phyloP scores from a whole-genome alignment of 352 stramenopile species.

The Phytophthora aleatoria region DNA sequence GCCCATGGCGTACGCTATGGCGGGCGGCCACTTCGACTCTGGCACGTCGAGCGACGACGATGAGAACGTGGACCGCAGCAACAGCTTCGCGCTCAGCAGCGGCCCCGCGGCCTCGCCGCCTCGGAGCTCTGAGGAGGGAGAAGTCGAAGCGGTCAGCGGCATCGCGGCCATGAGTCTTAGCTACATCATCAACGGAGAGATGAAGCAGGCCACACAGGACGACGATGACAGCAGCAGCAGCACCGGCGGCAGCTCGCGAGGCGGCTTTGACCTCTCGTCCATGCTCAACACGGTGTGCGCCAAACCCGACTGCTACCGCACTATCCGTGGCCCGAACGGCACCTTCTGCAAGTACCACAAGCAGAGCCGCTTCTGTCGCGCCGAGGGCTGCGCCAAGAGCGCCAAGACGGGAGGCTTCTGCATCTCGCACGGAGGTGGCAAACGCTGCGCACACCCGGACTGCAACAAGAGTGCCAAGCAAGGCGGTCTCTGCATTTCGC shows the following conservation, averaged over 20 bases:
- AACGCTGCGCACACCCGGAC: slow-evolving; percentile 67
- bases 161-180: slow-evolving; percentile 84
- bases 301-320: slow-evolving; percentile 81
- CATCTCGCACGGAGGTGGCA: slow-evolving; percentile 76
- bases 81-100: slow-evolving; percentile 13
- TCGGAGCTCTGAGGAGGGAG: slow-evolving; percentile 33
- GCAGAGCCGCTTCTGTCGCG: slow-evolving; percentile 80
- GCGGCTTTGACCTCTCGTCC: slow-evolving; percentile 59
- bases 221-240: slow-evolving; percentile 43
- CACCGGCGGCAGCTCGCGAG: slow-evolving; percentile 31
- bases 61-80: slow-evolving; percentile 35
- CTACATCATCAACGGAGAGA: slow-evolving; percentile 81
- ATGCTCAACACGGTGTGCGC: slow-evolving; percentile 84
- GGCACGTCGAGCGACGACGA: slow-evolving; percentile 38
- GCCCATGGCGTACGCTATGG: slow-evolving; percentile 33
- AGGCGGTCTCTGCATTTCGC: slow-evolving; percentile 80
- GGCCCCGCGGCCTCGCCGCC: slow-evolving; percentile 15
- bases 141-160: slow-evolving; percentile 48
- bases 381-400: slow-evolving; percentile 68
- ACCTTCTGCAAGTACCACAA: slow-evolving; percentile 89
- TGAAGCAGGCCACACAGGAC: slow-evolving; percentile 35
- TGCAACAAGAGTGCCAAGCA: slow-evolving; percentile 89
- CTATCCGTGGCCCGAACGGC: slow-evolving; percentile 63
- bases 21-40: slow-evolving; percentile 33
- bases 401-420: slow-evolving; percentile 83